Evolutionary conservation across 2,329 filamentous ascomycete species (phyloP), one percentile per base, ranked within the genome.

Genomic region (Diaporthe vaccinii): DNA sequence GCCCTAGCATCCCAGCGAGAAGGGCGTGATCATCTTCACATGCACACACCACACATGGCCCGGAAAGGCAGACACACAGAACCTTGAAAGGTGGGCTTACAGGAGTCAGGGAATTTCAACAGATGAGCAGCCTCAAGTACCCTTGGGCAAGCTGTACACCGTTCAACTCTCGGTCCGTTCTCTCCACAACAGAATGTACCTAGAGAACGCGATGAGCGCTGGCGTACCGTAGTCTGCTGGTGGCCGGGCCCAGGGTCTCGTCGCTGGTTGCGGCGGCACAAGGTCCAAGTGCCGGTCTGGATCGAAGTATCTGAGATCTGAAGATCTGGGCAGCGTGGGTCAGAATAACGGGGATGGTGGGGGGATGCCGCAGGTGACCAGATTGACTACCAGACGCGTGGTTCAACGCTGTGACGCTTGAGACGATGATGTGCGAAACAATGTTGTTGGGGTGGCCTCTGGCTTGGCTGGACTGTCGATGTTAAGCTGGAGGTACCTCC

Each of bases 11-110:
- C 53, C 31, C 14, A 41, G 39, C 25, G n/a, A 44, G 15, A 46
- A 34, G 49, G 46, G 58, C 59, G 46, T 73, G 71, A 28, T 61
- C 36, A 28, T 20, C 58, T 55, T 73, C 71, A 73, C 71, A 73
- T 73, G 71, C 71, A 36, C 46, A 53, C 65, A 44, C 46, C 34
- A 44, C 51, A 39, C 14, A 55, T 44, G 46, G 46, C 34, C 44
- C 12, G 17, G n/a, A 71, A 58, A 15, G 25, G 36, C 68, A 46
- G 28, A 61, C 22, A 20, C 10, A 61, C 5, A 22, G 55, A 44
- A 51, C 31, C 31, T 68, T 36, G 34, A 41, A 46, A 62, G 58
- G 58, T 31, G 70, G 44, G 31, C 58, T 73, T 55, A 62, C 44
- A 65, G 46, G 36, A 73, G 70, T 44, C 49, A 73, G 49, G 58